Conservation (phyloP, 1,284 basidiomycete species). For the Golubevia sp. region DNA sequence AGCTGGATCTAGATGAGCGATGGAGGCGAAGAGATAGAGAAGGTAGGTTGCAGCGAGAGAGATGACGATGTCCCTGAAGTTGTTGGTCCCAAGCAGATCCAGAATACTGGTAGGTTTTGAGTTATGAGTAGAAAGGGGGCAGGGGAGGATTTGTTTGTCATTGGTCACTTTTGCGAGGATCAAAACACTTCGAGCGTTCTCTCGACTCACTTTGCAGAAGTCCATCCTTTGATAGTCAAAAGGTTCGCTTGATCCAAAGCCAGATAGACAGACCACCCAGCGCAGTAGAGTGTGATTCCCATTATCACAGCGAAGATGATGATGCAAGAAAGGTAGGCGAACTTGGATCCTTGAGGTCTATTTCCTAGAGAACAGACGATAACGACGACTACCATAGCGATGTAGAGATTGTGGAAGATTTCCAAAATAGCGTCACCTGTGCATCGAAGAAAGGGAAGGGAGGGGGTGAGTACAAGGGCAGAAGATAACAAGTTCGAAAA, state of each 20-base stretch:
- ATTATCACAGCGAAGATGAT: constrained; percentile 15
- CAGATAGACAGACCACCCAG: constrained; percentile 17
- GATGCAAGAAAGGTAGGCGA: constrained; percentile 9
- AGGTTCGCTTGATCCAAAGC: constrained; percentile 9
- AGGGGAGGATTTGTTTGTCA: background rate
- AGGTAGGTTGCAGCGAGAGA: constrained; percentile 83
- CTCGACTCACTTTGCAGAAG: constrained; percentile 1
- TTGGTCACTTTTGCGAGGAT: too few relatives aligned
- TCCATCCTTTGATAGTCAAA: constrained; percentile 10
- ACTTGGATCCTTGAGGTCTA: constrained; percentile 1
- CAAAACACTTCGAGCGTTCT: too few relatives aligned
- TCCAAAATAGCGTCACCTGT: constrained; percentile 76
- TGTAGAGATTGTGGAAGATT: constrained; percentile 71
- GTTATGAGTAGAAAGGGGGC: background rate
- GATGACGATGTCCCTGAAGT: constrained; percentile 78
- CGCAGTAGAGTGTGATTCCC: constrained; percentile 14
- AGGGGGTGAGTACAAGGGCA: too few relatives aligned
- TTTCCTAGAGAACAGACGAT: background rate
- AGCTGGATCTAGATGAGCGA: constrained; percentile 88
- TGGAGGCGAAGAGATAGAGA: constrained; percentile 80
- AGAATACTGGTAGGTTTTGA: constrained; percentile 1
- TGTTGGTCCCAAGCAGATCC: constrained; percentile 70
- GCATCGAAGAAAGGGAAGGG: too few relatives aligned
- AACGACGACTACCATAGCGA: background rate
- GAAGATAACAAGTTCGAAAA: too few relatives aligned